Percentiles rank a stretch among this genome's conserved stretches.
These are phyloP conservation scores for Curvularia spicifera DNA, from an alignment of 2,329 filamentous ascomycete genomes.

Conservation along the genomic window DNA sequence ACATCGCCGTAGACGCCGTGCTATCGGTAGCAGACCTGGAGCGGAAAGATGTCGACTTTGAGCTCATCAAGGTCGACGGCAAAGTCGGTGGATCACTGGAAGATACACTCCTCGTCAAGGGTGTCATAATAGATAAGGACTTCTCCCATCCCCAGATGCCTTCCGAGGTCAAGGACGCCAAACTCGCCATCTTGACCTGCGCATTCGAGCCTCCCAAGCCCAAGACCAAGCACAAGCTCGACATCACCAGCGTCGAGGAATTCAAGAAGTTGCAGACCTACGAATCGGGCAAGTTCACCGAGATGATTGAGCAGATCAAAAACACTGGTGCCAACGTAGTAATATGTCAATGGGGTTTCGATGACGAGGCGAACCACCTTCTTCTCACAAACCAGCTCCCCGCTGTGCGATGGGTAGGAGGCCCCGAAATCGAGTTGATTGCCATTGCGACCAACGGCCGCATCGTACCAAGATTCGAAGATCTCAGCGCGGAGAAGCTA, in stretches of 20 bases:
- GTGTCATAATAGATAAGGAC: conserved; percentile 99
- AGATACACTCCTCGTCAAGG: conserved; percentile 93
- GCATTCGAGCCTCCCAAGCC: conserved; percentile 99
- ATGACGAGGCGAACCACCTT: conserved; percentile 97
- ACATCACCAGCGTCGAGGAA: conserved; percentile 95
- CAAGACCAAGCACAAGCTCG: conserved; percentile 99
- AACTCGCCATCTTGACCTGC: conserved; percentile 96
- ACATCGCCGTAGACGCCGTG: conserved; percentile 96
- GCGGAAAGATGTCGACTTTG: conserved; percentile 96
- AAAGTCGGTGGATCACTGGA: conserved; percentile 95
- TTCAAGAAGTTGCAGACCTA: conserved; percentile 98
- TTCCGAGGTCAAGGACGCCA: conserved; percentile 90
- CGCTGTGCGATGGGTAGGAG: conserved; percentile 96
- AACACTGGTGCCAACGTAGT: conserved; percentile 95
- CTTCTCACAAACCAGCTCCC: conserved; percentile 95
- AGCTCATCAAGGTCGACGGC: conserved; percentile 98
- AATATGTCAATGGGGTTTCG: conserved; percentile 99
- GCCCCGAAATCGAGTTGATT: conserved; percentile 97
- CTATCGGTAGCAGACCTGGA: conserved; percentile 95
- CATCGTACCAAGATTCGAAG: conserved; percentile 97
- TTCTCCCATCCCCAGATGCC: conserved; percentile 99
- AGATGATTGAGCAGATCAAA: conserved; percentile 99
- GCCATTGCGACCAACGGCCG: conserved; percentile 98
- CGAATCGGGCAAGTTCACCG: conserved; percentile 93
- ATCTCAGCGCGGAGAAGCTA: conserved; percentile 88